Percentiles rank a stretch among this genome's conserved stretches.
Evolutionary conservation across 257 asterid genomes (phyloP).

Genomic region (Solanum rostratum): DNA sequence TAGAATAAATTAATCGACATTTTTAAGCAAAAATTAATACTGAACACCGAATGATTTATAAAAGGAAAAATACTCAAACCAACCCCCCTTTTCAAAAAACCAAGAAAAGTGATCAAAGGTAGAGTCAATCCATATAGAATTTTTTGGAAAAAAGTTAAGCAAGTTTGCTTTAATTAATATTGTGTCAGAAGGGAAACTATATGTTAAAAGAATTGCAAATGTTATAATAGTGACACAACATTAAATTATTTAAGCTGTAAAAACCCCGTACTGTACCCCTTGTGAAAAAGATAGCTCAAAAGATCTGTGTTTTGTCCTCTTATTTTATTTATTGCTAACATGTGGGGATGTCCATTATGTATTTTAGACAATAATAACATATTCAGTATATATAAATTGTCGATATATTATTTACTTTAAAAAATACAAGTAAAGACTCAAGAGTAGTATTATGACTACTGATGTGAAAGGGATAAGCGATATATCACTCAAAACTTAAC

Average conservation of each 20-base stretch:
- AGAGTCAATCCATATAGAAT: background rate
- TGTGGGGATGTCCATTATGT: background rate
- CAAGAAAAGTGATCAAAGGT: background rate
- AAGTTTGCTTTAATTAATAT: background rate
- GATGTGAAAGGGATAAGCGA: too few relatives aligned
- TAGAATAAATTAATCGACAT: too few relatives aligned
- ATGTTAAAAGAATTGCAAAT: background rate
- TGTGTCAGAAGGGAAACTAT: background rate
- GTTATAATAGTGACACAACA: background rate
- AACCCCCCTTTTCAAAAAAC: background rate
- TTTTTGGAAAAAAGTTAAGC: background rate
- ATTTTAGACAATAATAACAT: background rate
- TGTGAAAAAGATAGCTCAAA: background rate
- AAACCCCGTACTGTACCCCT: background rate
- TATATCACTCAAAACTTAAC: background rate
- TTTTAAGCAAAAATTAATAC: too few relatives aligned
- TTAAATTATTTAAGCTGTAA: background rate
- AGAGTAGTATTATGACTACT: too few relatives aligned
- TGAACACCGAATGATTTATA: too few relatives aligned
- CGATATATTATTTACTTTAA: background rate
- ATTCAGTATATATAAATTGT: background rate
- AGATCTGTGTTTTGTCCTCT: conserved; percentile 7
- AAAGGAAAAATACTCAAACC: too few relatives aligned
- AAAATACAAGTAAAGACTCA: too few relatives aligned
- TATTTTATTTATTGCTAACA: background rate